Base-by-base conservation (phyloP, 179 eudicot genomes). In the Beta corolliflora region DNA sequence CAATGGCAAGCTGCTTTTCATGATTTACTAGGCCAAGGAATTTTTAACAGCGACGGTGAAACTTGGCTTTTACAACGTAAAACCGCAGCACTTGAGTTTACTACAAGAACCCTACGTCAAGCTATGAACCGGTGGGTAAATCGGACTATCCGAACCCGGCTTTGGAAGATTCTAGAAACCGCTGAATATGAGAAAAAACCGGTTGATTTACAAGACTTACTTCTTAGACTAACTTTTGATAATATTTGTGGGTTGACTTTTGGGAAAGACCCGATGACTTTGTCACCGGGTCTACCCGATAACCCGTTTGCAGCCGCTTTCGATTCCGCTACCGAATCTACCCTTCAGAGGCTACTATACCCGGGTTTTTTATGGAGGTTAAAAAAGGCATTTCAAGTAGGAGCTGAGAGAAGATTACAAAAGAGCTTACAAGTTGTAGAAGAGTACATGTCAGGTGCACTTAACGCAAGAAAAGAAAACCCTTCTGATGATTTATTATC, bases 51-150 rank as follows among this genome's bases (percentile, higher is more conserved):
- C 16, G 97, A 93, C 36, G 97, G 97, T 16, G 94, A 92, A 1
- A 89, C 94, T 14, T 93, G 97, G 97, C 87, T 92, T 15, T 83
- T 92, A 14, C 97, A 93, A 71, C 82, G 97, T n/a, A 93, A 93
- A 74, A 92, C 97, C 13, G 97, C 97, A 0, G 97, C 97, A 10
- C 91, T 92, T 0, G 97, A 93, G 78, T 93, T 93, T 78, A 92
- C 95, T 0, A 93, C 97, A 19, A 79, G 97, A 69, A 93, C 97
- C 1, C 89, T 93, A 3, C 88, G 95, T 5, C 94, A 89, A 71
- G 97, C 95, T 58, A 92, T 93, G 97, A 89, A 91, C 44, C 84
- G 97, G 78, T 93, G 97, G 97, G 95, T 93, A 48, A 90, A 88
- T 87, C 90, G 92, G 80, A 89, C 94, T 4, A 93, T 93, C n/a